Evolutionary conservation across 2,329 filamentous ascomycete genomes (phyloP).

Genomic region (Stagonosporopsis rhizophila): DNA sequence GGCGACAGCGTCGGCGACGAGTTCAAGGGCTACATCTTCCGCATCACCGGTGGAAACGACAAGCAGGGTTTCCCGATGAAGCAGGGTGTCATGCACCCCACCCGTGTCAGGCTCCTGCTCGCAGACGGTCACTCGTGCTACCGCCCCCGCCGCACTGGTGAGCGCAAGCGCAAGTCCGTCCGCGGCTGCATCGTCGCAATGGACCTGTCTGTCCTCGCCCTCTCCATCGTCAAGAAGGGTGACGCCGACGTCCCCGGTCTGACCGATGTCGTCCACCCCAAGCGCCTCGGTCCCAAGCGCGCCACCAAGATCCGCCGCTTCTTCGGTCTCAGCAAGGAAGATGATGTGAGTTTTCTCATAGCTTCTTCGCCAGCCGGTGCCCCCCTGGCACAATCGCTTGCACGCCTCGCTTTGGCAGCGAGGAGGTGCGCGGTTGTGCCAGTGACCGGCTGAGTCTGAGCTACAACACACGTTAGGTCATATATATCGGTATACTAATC

Average conservation of each 20-base stretch:
- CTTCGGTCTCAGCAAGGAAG: slow-evolving; percentile 99
- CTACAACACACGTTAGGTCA: slow-evolving; percentile 23
- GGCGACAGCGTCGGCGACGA: slow-evolving; percentile 97
- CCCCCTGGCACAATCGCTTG: slow-evolving; percentile 11
- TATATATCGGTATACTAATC: slow-evolving; percentile 23
- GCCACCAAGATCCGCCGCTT: slow-evolving; percentile 99
- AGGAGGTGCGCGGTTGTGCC: background rate
- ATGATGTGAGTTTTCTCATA: slow-evolving; percentile 87
- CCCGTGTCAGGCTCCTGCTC: slow-evolving; percentile 97
- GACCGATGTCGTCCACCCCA: slow-evolving; percentile 97
- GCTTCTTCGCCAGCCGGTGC: slow-evolving; percentile 70
- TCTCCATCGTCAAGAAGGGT: slow-evolving; percentile 97
- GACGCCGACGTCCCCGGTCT: slow-evolving; percentile 92
- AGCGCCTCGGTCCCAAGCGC: slow-evolving; percentile 99
- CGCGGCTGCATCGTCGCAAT: slow-evolving; percentile 98
- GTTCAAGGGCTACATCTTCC: slow-evolving; percentile 99
- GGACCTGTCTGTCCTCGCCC: slow-evolving; percentile 92
- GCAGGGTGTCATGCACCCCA: slow-evolving; percentile 99
- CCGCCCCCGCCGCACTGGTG: slow-evolving; percentile 94
- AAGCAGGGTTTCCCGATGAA: slow-evolving; percentile 99
- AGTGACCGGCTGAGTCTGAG: slow-evolving; percentile 58
- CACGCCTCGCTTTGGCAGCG: background rate
- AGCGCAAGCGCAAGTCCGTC: slow-evolving; percentile 99
- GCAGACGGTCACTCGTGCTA: slow-evolving; percentile 98
- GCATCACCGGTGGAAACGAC: slow-evolving; percentile 99